A percentile compares a stretch with the other conserved stretches of the same genome.
phyloP scores from a whole-genome alignment of 73 alveolate genomes.

The Paramecium octaurelia region DNA sequence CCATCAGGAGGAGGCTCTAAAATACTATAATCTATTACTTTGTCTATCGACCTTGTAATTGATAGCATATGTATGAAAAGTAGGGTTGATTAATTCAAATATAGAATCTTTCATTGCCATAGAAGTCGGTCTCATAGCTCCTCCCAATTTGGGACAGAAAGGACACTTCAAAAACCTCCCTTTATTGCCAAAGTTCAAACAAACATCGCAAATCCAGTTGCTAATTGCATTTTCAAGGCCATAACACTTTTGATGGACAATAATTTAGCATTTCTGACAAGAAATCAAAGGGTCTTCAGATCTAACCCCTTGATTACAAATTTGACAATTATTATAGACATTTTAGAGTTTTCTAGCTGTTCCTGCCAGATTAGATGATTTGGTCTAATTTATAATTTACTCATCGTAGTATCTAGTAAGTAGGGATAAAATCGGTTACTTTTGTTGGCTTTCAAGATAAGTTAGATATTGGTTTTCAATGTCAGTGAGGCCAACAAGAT shows the following conservation, averaged over 20 bases:
- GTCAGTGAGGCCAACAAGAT: conserved; percentile 10
- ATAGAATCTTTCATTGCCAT: conserved; percentile 34
- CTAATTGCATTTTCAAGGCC: conserved; percentile 5
- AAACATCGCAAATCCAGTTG: conserved; percentile 51
- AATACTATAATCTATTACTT: neutral
- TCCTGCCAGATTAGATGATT: conserved; percentile 18
- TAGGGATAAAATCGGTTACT: neutral
- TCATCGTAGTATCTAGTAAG: neutral
- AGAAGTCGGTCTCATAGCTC: conserved; percentile 61
- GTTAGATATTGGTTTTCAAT: conserved; percentile 39
- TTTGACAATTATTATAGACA: conserved; percentile 35
- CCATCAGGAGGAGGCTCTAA: conserved; percentile 10
- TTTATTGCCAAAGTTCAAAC: conserved; percentile 54
- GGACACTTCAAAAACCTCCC: conserved; percentile 53
- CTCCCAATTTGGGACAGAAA: conserved; percentile 55
- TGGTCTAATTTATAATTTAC: neutral
- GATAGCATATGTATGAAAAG: conserved; percentile 26
- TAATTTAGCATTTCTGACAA: conserved; percentile 35
- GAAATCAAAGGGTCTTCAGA: conserved; percentile 36
- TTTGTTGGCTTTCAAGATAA: conserved; percentile 28
- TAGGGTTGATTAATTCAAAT: conserved; percentile 38
- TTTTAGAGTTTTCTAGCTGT: conserved; percentile 15
- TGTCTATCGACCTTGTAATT: conserved; percentile 46
- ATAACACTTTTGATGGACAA: conserved; percentile 52
- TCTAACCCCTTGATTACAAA: conserved; percentile 47